Conservation (phyloP, 306 rosid genomes). For the Styphnolobium japonicum region DNA sequence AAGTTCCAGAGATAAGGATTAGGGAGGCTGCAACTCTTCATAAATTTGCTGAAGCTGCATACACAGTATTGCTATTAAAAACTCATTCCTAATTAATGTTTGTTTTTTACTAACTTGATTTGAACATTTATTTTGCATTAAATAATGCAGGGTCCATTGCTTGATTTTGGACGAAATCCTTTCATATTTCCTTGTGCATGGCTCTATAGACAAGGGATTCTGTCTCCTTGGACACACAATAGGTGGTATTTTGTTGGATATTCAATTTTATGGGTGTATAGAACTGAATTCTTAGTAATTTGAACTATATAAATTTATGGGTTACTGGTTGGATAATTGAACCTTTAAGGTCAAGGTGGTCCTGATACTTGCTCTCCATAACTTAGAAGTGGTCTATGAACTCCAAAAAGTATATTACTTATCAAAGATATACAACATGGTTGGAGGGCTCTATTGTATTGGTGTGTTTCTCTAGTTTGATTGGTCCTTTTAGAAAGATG, state of each 20-base stretch:
- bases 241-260: conserved; percentile 54
- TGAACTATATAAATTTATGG: not conserved
- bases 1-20: conserved; percentile 54
- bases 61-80: conserved; percentile 56
- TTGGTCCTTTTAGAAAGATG: conserved; percentile 19
- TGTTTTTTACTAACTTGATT: not conserved
- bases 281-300: conserved; percentile 5
- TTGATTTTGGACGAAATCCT: conserved; percentile 89
- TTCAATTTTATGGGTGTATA: conserved; percentile 33
- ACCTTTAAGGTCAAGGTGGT: not conserved
- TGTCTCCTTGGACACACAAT: conserved; percentile 82
- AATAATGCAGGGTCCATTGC: conserved; percentile 85
- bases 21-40: conserved; percentile 83
- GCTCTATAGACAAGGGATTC: conserved; percentile 87
- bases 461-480: conserved; percentile 2
- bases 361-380: not conserved
- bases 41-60: conserved; percentile 95
- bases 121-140: conserved; percentile 16
- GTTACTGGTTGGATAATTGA: not conserved
- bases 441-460: conserved; percentile 4
- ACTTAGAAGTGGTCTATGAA: not conserved
- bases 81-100: not conserved
- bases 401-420: not conserved
- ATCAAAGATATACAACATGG: not conserved
- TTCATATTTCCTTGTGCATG: conserved; percentile 75